A percentile compares a stretch with the other conserved stretches of the same genome.
These are phyloP conservation scores for Gossypium gossypioides DNA, from an alignment of 441 rosid genomes.

Conservation along the genomic window DNA sequence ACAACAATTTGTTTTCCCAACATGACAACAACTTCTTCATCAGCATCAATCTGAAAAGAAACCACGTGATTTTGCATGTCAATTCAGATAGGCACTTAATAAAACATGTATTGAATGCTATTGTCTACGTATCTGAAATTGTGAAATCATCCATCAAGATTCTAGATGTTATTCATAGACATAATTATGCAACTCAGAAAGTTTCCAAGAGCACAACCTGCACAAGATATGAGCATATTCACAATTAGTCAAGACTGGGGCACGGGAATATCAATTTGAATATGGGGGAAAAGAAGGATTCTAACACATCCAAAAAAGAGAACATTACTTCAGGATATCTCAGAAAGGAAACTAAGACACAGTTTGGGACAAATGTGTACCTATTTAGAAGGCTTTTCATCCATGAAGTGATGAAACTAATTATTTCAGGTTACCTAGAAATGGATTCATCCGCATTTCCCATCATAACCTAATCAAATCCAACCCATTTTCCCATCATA, in stretches of 20 bases:
- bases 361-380: neutral
- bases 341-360: neutral
- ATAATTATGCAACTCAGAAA: neutral
- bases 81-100: neutral
- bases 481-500: neutral
- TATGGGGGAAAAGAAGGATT: neutral
- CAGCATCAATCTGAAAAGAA: constrained; percentile 63
- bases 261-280: neutral
- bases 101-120: neutral
- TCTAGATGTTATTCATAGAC: neutral
- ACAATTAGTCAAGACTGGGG: neutral
- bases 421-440: neutral
- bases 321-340: neutral
- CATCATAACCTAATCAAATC: neutral
- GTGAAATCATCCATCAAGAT: neutral
- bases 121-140: neutral
- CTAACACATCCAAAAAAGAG: neutral
- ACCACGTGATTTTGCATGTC: neutral
- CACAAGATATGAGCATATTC: neutral
- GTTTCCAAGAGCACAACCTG: too few relatives aligned
- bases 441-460: neutral
- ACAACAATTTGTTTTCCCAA: constrained; percentile 61
- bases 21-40: constrained; percentile 54
- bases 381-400: neutral
- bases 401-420: neutral